Base-by-base conservation (phyloP, 208 protist species). In the Leptomonas seymouri region DNA sequence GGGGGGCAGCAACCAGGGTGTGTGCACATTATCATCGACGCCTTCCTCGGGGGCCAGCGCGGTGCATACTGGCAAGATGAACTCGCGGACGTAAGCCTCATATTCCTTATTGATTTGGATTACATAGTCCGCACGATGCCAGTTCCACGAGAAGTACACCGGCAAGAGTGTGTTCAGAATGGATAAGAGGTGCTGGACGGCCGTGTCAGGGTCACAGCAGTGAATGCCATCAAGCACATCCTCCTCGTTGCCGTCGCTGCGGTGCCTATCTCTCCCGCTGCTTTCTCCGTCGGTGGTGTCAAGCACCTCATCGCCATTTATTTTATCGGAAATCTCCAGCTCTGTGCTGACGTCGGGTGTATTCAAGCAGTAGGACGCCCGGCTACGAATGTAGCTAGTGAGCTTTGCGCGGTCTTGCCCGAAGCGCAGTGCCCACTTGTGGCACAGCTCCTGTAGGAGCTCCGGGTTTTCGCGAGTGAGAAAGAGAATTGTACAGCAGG, bases 101-200 rank as follows among this genome's bases (percentile, higher is more conserved):
- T 89, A 93, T 63, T 96, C 86, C 65, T 83, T 87, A 68, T 96
- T 96, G 57, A 93, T 90, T 56, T 90, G 86, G 57, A 96, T 90
- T 18, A 96, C 80, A 57, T 93, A 87, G 39, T 93, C 85, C 16
- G 78, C 89, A 18, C 74, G 74, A 60, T 93, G 76, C 91, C 91
- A 96, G 76, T 96, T 96, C 75, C 83, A 96, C 30, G 86, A 94
- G 62, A 96, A 96, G 68, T 96, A 96, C 63, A 87, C 80, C 36
- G 80, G 80, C n/a, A 90, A 76, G 20, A 96, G 80, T 5, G 90
- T 91, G 53, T 93, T 90, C 3, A 96, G 61, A 45, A 96, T 86
- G 12, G 64, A 72, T 18, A 96, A 59, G 49, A 96, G 82, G 67
- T 96, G 85, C 48, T 93, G 80, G 18, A 93, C 86, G 21, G 78